phyloP scores from a whole-genome alignment of 1,284 basidiomycete species.

The Vanrija sp. region DNA sequence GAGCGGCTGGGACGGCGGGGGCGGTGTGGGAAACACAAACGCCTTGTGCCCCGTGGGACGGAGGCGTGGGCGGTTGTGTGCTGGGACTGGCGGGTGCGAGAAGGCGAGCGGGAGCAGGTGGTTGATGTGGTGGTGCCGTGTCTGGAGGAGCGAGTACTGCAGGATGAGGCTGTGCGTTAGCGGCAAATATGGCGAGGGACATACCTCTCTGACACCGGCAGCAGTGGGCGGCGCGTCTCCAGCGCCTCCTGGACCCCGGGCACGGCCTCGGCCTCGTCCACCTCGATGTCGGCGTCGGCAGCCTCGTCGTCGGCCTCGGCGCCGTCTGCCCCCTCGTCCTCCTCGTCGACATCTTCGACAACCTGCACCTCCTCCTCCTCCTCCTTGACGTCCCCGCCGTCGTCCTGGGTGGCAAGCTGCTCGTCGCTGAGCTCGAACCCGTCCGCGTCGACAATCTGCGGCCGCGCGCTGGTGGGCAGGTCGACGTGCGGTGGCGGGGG shows the following conservation, averaged over 20 bases:
- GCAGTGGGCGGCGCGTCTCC: conserved; percentile 20
- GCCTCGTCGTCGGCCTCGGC: conserved; percentile 3
- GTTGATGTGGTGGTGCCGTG: conserved; percentile 35
- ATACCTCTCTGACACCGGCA: conserved; percentile 36
- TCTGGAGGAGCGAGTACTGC: conserved; percentile 37
- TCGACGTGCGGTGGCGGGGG: conserved; percentile 22
- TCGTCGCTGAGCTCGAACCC: conserved; percentile 37
- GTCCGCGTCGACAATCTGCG: conserved; percentile 33
- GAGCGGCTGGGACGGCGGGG: conserved; percentile 23
- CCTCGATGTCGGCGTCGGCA: conserved; percentile 7
- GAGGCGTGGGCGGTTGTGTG: conserved; percentile 34
- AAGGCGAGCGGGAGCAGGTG: conserved; percentile 44
- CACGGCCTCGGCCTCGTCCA: conserved; percentile 15
- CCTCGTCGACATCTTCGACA: conserved; percentile 3
- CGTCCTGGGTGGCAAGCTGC: conserved; percentile 29
- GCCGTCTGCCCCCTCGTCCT: conserved; percentile 4
- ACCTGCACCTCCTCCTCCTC: conserved; percentile 2
- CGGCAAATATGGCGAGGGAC: neutral
- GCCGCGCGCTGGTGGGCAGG: conserved; percentile 25
- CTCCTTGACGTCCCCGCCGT: conserved; percentile 3
- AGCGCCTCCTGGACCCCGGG: conserved; percentile 8
- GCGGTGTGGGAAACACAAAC: conserved; percentile 40
- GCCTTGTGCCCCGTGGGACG: conserved; percentile 28
- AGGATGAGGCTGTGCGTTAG: conserved; percentile 29
- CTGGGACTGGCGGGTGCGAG: conserved; percentile 40